A percentile compares a stretch with the other conserved stretches of the same genome.
Evolutionary conservation across 345 rosid species (phyloP).

Genomic region (Trapa incisa): DNA sequence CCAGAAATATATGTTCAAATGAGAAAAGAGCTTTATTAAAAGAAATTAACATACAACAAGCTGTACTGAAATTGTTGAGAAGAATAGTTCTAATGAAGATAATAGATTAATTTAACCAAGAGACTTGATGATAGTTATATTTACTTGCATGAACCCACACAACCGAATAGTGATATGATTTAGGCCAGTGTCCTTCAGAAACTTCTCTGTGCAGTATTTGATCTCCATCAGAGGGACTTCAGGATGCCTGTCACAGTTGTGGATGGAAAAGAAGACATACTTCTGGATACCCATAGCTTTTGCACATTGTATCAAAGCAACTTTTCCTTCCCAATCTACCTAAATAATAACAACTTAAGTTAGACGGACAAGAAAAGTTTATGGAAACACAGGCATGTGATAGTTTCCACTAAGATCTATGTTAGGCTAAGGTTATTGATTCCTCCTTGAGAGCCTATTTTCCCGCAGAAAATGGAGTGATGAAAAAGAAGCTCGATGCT

Average conservation of each 20-base stretch:
- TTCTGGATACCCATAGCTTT: constrained; percentile 98
- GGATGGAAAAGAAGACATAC: constrained; percentile 76
- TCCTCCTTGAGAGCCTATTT: neutral
- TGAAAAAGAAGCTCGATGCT: neutral
- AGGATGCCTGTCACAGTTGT: constrained; percentile 95
- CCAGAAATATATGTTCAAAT: too few relatives aligned
- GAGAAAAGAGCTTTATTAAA: too few relatives aligned
- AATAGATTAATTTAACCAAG: too few relatives aligned
- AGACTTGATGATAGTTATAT: constrained; percentile 2
- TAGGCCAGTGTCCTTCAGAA: constrained; percentile 67
- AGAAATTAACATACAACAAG: too few relatives aligned
- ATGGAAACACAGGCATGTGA: neutral
- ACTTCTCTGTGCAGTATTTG: constrained; percentile 88
- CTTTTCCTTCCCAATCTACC: constrained; percentile 99
- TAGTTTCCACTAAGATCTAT: neutral
- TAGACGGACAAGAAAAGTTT: constrained; percentile 29
- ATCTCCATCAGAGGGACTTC: constrained; percentile 98
- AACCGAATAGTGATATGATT: constrained; percentile 53
- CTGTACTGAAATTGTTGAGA: too few relatives aligned
- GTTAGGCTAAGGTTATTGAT: neutral
- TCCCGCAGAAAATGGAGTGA: neutral
- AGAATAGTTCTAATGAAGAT: too few relatives aligned
- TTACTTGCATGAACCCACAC: constrained; percentile 97
- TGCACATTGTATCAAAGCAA: constrained; percentile 92
- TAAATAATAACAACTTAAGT: constrained; percentile 42